Base-by-base conservation (phyloP, 495 filamentous ascomycete genomes). In the Daldinia childiae region DNA sequence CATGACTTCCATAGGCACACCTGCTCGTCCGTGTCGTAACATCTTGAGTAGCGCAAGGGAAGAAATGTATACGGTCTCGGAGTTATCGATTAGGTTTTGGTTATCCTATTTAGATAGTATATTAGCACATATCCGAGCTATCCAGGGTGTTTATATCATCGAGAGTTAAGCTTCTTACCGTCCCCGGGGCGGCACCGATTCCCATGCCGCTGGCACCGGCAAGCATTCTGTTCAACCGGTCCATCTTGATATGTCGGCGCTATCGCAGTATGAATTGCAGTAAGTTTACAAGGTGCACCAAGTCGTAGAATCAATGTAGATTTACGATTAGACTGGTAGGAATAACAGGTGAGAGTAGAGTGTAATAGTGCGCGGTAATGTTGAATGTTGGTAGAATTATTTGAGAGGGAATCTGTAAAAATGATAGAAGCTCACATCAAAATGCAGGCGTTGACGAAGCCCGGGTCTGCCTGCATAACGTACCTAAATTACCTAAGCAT, bases 1-100 rank as follows among this genome's bases (percentile, higher is more conserved):
- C 95, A 99, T 99, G 77, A 99, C 95, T 87, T 99, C 95, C 95
- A 99, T 99, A 29, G 95, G 95, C 60, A 99, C 95, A 82, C 95
- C 95, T 57, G 95, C 95, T 74, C 95, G 90, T 73, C 95, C 95
- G 80, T 99, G 95, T 77, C 95, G 90, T 74, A 99, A 85, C 95
- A 99, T 99, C 87, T 99, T 99, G 74, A 99, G 86, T 39, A 99
- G 87, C 69, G 95, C 95, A 69, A 99, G 88, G 32, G 95, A 99
- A 27, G 95, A 99, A 77, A 99, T 98, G 83, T 99, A 97, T 74
- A 99, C 95, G 61, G 96, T 99, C 85, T 99, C 95, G 73, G 95
- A 97, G 84, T 99, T 99, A 82, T 99, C 95, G 77, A 98, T 94
- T 48, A 98, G 86, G 77, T 89, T 92, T 15, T 89, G 85, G 69